Conservation (phyloP, 768 basidiomycete genomes). For the Paxillus ammoniavirescens region DNA sequence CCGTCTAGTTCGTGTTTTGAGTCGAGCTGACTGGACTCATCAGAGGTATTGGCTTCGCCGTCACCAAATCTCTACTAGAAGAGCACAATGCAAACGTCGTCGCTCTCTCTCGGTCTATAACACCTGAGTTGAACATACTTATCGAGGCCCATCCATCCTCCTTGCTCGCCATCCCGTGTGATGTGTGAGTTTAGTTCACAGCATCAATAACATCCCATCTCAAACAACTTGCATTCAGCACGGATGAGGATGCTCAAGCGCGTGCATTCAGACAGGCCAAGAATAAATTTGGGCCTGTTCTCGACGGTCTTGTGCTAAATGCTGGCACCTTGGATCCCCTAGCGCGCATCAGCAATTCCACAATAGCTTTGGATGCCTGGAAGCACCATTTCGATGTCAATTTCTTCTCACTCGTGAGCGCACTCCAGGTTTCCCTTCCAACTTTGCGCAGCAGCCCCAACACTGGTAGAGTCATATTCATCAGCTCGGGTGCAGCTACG, state of each 20-base stretch:
- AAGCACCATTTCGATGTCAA: conserved; percentile 79
- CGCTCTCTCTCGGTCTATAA: conserved; percentile 68
- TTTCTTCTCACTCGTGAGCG: conserved; percentile 79
- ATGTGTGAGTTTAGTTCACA: conserved; percentile 57
- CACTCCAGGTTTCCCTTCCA: conserved; percentile 67
- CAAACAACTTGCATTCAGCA: conserved; percentile 37
- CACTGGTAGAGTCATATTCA: conserved; percentile 71
- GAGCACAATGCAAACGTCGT: conserved; percentile 68
- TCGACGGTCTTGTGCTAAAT: conserved; percentile 78
- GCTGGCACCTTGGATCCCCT: conserved; percentile 79
- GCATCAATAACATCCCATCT: background rate
- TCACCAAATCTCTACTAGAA: conserved; percentile 62
- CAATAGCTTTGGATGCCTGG: conserved; percentile 57
- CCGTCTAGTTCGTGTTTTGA: background rate
- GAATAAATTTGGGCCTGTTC: conserved; percentile 55
- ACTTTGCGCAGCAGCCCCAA: conserved; percentile 56
- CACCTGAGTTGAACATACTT: conserved; percentile 63
- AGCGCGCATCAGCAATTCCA: conserved; percentile 51
- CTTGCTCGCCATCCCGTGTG: conserved; percentile 62
- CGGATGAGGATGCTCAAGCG: conserved; percentile 54
- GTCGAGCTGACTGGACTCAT: conserved; percentile 1
- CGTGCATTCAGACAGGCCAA: conserved; percentile 54
- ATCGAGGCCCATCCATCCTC: conserved; percentile 32
- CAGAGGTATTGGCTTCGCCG: conserved; percentile 79
- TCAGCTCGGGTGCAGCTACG: conserved; percentile 83